Conservation (phyloP, 1,284 basidiomycete species). For the Meira nashicola region DNA sequence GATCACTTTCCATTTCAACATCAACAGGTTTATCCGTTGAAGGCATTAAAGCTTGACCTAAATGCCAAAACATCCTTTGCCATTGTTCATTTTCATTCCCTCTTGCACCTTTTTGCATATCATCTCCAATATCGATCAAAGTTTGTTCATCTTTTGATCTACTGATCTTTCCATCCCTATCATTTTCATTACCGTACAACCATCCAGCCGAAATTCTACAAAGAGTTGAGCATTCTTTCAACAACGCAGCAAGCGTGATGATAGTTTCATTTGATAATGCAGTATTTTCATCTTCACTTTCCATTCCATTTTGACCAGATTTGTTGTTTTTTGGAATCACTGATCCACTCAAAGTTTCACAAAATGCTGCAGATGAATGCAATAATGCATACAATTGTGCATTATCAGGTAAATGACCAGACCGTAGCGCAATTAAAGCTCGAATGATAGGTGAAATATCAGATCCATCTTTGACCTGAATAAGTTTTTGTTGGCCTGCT, state of each 20-base stretch:
- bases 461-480: too few relatives aligned
- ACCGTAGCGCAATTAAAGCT: neutral
- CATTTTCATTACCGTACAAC: constrained; percentile 3
- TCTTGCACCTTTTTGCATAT: neutral
- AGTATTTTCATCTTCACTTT: neutral
- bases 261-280: constrained; percentile 4
- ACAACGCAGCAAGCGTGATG: neutral
- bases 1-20: constrained; percentile 6
- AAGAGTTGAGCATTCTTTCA: constrained; percentile 7
- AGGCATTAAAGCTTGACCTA: neutral
- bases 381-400: constrained; percentile 10
- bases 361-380: constrained; percentile 5
- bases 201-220: constrained; percentile 8
- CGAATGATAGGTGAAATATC: neutral
- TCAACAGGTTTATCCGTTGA: neutral
- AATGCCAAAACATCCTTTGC: constrained; percentile 11
- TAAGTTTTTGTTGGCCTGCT: too few relatives aligned
- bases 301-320: neutral
- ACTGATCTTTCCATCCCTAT: neutral
- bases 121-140: neutral
- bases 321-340: neutral
- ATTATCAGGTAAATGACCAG: constrained; percentile 8
- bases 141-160: constrained; percentile 2
- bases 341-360: constrained; percentile 6
- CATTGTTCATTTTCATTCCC: constrained; percentile 10